These are phyloP conservation scores for Daldinia childiae DNA, from an alignment of 495 filamentous ascomycete species.

Conservation along the genomic window DNA sequence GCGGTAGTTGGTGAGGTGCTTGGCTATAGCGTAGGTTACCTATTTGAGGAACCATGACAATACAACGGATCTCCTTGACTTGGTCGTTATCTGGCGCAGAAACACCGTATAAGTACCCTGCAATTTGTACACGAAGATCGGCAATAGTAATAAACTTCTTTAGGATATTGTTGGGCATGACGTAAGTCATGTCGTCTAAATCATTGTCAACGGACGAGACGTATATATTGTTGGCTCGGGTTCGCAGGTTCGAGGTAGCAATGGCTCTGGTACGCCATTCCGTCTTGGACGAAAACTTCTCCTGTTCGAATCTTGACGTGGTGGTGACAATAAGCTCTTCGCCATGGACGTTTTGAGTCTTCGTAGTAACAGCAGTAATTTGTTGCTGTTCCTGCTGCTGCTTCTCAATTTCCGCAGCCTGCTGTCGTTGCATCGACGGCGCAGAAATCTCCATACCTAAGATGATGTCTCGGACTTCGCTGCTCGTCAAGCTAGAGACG, in stretches of 20 bases:
- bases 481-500: conserved; percentile 92
- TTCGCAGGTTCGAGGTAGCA: conserved; percentile 94
- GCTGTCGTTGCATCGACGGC: conserved; percentile 97
- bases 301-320: conserved; percentile 95
- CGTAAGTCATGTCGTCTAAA: conserved; percentile 83
- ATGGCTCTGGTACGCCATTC: conserved; percentile 98
- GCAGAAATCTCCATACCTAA: conserved; percentile 99
- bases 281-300: conserved; percentile 97
- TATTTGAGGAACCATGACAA: conserved; percentile 97
- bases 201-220: conserved; percentile 94
- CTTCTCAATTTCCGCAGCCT: conserved; percentile 99
- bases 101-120: conserved; percentile 93
- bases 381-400: conserved; percentile 97
- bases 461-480: conserved; percentile 98
- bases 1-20: conserved; percentile 88
- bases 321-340: conserved; percentile 99
- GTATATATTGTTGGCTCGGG: conserved; percentile 97
- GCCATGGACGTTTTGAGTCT: conserved; percentile 96
- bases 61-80: conserved; percentile 95
- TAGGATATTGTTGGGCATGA: conserved; percentile 99
- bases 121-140: conserved; percentile 95
- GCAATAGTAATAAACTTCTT: conserved; percentile 99
- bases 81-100: conserved; percentile 94
- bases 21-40: conserved; percentile 93
- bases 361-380: conserved; percentile 96